Evolutionary conservation across 1,284 basidiomycete species (phyloP), one percentile per base, ranked within the genome.

Genomic region (Phylloboletellus chloephorus): DNA sequence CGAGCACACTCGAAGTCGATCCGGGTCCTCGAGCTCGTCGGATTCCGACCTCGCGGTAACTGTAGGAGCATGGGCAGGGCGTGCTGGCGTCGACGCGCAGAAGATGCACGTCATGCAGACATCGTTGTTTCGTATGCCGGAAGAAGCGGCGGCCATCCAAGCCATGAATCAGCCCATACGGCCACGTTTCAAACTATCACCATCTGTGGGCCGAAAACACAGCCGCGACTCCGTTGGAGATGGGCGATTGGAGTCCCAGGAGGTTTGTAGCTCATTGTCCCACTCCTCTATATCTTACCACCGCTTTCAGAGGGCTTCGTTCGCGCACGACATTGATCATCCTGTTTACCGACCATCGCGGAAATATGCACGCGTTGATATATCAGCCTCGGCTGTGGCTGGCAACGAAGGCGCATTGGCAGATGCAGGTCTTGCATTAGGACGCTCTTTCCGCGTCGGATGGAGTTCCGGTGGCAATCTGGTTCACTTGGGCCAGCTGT

Each of bases 31-130:
- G 60, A 41, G 54, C 58, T 37, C 54, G 43, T 41, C 56, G 37
- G 31, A 69, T 66, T 53, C 64, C 61, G 29, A 70, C 66, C 20
- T 64, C 63, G 47, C 50, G 35, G 49, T 60, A 4, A 53, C 50
- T 4, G 50, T 65, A 13, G 71, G 74, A 42, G 74, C 83, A 28
- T 82, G 84, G 79, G 75, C 81, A 5, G 72, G 80, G 43, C 77
- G 76, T 39, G 63, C 86, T 24, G 84, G 85, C 5, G 67, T 89
- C 10, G 87, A 93, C 57, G 72, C 82, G 31, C 83, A 85, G 60
- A 86, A 83, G 61, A 77, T 94, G 68, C 84, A 89, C 53, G 87
- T 92, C 42, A 95, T 95, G 92, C 92, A 95, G 58, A 78, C 85
- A 0, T 84, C 87, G 17, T 69, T 94, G 42, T 96, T 95, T 56